Percentiles rank a stretch among this genome's conserved stretches.
These are phyloP conservation scores for Pichia nanzhaoensis DNA, from an alignment of 805 yeast species.

Conservation along the genomic window DNA sequence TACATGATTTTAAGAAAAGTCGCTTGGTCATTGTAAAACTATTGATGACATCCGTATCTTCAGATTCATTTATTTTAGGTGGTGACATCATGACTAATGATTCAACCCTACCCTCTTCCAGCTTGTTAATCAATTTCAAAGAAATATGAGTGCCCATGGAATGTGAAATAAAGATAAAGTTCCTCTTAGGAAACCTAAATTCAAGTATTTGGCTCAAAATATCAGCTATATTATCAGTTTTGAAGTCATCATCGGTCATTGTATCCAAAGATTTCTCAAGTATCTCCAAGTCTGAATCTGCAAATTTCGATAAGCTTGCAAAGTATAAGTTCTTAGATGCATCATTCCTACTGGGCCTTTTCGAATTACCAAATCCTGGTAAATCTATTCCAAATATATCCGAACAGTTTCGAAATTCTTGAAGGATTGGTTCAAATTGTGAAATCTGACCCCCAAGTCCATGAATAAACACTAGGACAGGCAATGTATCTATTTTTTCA, in stretches of 20 bases:
- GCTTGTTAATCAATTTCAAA: constrained; percentile 33
- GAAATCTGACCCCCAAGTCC: constrained; percentile 89
- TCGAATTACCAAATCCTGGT: constrained; percentile 79
- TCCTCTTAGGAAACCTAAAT: constrained; percentile 37
- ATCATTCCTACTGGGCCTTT: constrained; percentile 18
- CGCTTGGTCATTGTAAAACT: constrained; percentile 16
- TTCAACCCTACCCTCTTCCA: constrained; percentile 37
- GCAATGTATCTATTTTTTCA: constrained; percentile 40
- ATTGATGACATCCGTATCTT: constrained; percentile 3
- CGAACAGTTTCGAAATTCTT: constrained; percentile 53
- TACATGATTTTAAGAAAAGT: constrained; percentile 28
- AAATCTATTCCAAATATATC: constrained; percentile 68
- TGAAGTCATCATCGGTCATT: constrained; percentile 37
- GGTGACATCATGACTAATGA: constrained; percentile 44
- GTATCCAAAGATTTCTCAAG: constrained; percentile 25
- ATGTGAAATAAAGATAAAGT: constrained; percentile 42
- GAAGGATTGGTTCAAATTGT: constrained; percentile 73
- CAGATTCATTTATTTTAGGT: constrained; percentile 27
- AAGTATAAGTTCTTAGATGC: constrained; percentile 4
- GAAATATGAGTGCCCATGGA: constrained; percentile 53
- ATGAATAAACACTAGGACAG: constrained; percentile 64
- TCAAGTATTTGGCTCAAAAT: constrained; percentile 33
- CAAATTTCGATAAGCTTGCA: constrained; percentile 20
- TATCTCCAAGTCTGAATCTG: constrained; percentile 16
- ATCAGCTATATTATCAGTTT: constrained; percentile 35